A percentile compares a stretch with the other conserved stretches of the same genome.
Conservation (phyloP, 1,284 basidiomycete species). For the Boletus sp. region DNA sequence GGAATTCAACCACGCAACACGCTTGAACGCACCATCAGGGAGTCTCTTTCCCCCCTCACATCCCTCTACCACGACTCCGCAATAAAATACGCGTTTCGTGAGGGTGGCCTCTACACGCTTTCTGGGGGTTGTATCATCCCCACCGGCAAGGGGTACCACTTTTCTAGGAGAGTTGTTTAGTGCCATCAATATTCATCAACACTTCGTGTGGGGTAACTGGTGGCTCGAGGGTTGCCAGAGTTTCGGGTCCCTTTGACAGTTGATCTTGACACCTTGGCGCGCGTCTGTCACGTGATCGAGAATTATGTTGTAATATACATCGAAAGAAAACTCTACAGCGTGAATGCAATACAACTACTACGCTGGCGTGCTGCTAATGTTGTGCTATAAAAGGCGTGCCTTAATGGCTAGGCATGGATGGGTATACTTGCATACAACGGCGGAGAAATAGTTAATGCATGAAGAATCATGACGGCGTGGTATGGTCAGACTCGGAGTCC, state of each 20-base stretch:
- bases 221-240: conserved; percentile 3
- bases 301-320: background rate
- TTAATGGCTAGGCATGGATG: conserved; percentile 10
- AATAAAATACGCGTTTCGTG: conserved; percentile 75
- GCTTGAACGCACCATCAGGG: conserved; percentile 53
- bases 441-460: background rate
- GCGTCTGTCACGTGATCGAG: conserved; percentile 31
- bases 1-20: background rate
- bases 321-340: conserved; percentile 2
- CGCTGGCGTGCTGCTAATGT: background rate
- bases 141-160: conserved; percentile 61
- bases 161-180: conserved; percentile 63
- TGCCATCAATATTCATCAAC: conserved; percentile 37
- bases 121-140: conserved; percentile 49
- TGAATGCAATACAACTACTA: conserved; percentile 18
- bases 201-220: conserved; percentile 3
- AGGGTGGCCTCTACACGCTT: conserved; percentile 38
- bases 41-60: conserved; percentile 63
- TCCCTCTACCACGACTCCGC: conserved; percentile 77
- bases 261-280: conserved; percentile 2
- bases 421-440: conserved; percentile 19
- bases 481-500: conserved; percentile 11
- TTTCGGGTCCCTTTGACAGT: conserved; percentile 1
- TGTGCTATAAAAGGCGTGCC: background rate
- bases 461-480: conserved; percentile 7